Base-by-base conservation (phyloP, 805 yeast species). In the Candida patagonica region DNA sequence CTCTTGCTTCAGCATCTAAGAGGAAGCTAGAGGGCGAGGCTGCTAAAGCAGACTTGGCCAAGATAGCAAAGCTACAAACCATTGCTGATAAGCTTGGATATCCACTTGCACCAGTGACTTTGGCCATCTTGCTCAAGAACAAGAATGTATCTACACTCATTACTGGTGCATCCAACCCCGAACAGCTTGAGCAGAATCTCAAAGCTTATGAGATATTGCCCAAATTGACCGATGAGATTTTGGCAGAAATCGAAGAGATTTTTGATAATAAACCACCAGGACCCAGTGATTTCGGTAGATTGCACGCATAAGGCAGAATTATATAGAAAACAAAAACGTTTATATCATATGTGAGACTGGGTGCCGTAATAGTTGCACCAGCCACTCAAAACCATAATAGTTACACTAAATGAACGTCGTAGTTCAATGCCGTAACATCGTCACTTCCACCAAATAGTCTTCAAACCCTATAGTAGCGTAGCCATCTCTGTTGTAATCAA, bases 401-500 rank as follows among this genome's bases (percentile, higher is more conserved):
- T n/a, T n/a, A n/a, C n/a, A n/a, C n/a, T n/a, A 25, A 25, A 25
- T 25, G n/a, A 25, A 25, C n/a, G n/a, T n/a, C n/a, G n/a, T n/a
- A n/a, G 16, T 17, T 37, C 33, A 38, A 37, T 40, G 54, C 26
- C 53, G 52, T 35, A 60, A 50, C 36, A 50, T 47, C 12, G 62
- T 49, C 4, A 58, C 54, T 37, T 61, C 66, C 16, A 50, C 54
- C 35, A 62, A 35, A 31, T 60, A 61, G 41, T 63, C 62, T 47
- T 62, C 67, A 39, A 62, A 62, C 15, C 56, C 56, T 37, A 60
- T 46, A 2, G 62, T 59, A 24, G 60, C 53, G 40, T 45, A 53
- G 26, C 94, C 94, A 36, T 80, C 78, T 34, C 80, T 71, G 46
- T 81, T 86, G 9, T 68, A 62, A 56, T 85, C 95, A 56, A 72